phyloP scores from a whole-genome alignment of 108 stramenopile species.

The Chaetoceros tenuissimus region DNA sequence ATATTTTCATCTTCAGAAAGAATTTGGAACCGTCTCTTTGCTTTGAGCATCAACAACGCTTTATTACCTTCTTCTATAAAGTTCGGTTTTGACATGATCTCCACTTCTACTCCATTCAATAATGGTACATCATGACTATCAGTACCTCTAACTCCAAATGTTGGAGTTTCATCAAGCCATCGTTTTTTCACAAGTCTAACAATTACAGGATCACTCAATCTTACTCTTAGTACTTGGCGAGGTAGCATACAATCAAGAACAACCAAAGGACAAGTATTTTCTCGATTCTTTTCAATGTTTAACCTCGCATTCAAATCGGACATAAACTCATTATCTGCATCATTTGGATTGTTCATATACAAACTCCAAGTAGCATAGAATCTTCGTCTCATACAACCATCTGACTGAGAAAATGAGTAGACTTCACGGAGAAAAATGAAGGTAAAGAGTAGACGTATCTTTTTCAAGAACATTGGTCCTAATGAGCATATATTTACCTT shows the following conservation, averaged over 20 bases:
- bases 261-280: slow-evolving; percentile 40
- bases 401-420: too few species aligned
- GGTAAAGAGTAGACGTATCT: too few species aligned
- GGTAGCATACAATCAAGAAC: slow-evolving; percentile 71
- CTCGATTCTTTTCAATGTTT: slow-evolving; percentile 21
- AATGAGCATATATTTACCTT: too few species aligned
- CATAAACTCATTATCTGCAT: slow-evolving; percentile 30
- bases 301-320: slow-evolving; percentile 30
- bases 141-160: slow-evolving; percentile 54
- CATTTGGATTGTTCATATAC: too few species aligned
- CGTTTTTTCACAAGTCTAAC: slow-evolving; percentile 31
- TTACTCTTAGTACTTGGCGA: slow-evolving; percentile 48
- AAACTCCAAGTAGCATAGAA: too few species aligned
- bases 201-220: slow-evolving; percentile 41
- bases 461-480: too few species aligned
- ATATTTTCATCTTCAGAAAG: neutral
- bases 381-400: too few species aligned
- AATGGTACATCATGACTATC: slow-evolving; percentile 32
- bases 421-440: too few species aligned
- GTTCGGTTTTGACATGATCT: slow-evolving; percentile 35
- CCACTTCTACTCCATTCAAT: slow-evolving; percentile 46
- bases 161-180: slow-evolving; percentile 28
- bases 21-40: slow-evolving; percentile 39
- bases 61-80: slow-evolving; percentile 22
- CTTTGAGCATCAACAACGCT: slow-evolving; percentile 27